Conservation (phyloP, 2,329 filamentous ascomycete genomes). For the Torrubiella hemipterigena region DNA sequence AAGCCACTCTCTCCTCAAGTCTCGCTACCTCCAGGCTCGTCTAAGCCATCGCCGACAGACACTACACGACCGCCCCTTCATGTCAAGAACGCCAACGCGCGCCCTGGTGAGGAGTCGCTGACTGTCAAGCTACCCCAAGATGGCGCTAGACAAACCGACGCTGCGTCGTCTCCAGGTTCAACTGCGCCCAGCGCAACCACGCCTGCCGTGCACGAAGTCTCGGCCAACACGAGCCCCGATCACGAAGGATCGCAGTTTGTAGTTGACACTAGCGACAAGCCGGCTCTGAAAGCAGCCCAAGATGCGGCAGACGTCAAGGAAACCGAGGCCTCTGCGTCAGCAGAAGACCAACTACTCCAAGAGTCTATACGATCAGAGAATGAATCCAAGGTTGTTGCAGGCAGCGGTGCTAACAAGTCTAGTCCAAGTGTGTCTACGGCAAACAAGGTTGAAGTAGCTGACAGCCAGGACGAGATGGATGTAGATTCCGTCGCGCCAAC, state of each 20-base stretch:
- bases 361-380: constrained; percentile 23
- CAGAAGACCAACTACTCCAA: constrained; percentile 32
- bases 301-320: constrained; percentile 10
- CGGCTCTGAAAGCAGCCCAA: constrained; percentile 21
- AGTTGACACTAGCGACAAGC: constrained; percentile 25
- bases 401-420: background rate
- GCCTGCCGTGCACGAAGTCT: constrained; percentile 53
- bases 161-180: constrained; percentile 46
- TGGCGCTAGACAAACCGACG: constrained; percentile 25
- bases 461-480: constrained; percentile 18
- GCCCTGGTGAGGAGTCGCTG: constrained; percentile 7
- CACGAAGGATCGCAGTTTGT: constrained; percentile 50
- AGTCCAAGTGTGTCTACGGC: background rate
- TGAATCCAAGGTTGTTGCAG: constrained; percentile 6
- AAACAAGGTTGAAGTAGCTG: background rate
- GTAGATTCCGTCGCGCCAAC: too few species aligned
- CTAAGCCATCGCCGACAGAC: constrained; percentile 16
- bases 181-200: constrained; percentile 65
- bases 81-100: background rate
- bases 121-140: constrained; percentile 24
- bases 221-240: constrained; percentile 64
- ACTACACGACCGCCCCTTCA: too few species aligned
- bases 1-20: constrained; percentile 15
- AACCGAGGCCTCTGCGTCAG: constrained; percentile 11
- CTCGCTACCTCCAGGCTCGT: constrained; percentile 18